Evolutionary conservation across 306 rosid genomes (phyloP).

Genomic region (Echinosophora koreensis): DNA sequence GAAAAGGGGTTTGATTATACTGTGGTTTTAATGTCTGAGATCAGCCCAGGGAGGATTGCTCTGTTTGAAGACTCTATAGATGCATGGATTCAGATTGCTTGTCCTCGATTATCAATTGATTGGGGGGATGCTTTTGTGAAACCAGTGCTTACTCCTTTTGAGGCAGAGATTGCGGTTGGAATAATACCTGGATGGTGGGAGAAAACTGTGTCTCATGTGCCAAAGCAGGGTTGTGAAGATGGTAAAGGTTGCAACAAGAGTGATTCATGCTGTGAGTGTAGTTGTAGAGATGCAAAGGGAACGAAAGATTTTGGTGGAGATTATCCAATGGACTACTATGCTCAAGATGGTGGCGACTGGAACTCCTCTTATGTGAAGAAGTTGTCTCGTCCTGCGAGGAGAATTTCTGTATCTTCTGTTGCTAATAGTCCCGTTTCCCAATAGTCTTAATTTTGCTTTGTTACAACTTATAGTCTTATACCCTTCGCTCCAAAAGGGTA

Average conservation of each 20-base stretch:
- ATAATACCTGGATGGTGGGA: slow-evolving; percentile 98
- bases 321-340: slow-evolving; percentile 95
- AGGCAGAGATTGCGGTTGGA: slow-evolving; percentile 87
- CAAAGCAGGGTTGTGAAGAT: slow-evolving; percentile 52
- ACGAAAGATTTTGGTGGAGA: slow-evolving; percentile 62
- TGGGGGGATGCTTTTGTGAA: slow-evolving; percentile 95
- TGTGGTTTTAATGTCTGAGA: slow-evolving; percentile 86
- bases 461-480: background rate
- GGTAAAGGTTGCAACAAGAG: slow-evolving; percentile 45
- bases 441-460: slow-evolving; percentile 18
- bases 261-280: slow-evolving; percentile 25
- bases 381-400: slow-evolving; percentile 59
- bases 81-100: slow-evolving; percentile 98
- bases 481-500: background rate
- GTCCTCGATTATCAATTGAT: slow-evolving; percentile 90
- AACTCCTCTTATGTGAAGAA: slow-evolving; percentile 80
- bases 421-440: slow-evolving; percentile 39
- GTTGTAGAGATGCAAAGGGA: slow-evolving; percentile 44
- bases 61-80: slow-evolving; percentile 84
- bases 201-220: slow-evolving; percentile 43
- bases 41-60: slow-evolving; percentile 74
- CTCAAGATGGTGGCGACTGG: slow-evolving; percentile 96
- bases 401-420: slow-evolving; percentile 45
- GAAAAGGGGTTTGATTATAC: slow-evolving; percentile 71
- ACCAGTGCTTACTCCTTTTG: slow-evolving; percentile 87